A percentile compares a stretch with the other conserved stretches of the same genome.
Conservation (phyloP, 148 eudicot genomes). For the Rhododendron kiyosumense region DNA sequence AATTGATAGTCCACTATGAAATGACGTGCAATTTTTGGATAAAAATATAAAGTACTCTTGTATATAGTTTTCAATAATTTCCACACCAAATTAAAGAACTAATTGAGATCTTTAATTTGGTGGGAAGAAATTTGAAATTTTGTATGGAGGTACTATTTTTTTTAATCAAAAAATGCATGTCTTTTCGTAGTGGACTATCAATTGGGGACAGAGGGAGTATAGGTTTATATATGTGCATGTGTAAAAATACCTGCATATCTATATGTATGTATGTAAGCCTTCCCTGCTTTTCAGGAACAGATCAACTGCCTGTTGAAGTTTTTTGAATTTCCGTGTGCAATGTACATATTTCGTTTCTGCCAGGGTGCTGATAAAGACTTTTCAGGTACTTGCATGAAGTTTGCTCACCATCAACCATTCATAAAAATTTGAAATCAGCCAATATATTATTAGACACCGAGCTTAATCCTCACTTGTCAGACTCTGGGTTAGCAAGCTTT, state of each 20-base stretch:
- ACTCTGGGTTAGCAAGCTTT: slow-evolving; percentile 75
- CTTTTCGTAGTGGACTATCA: not conserved
- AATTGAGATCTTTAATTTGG: too few species aligned
- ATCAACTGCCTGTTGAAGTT: slow-evolving; percentile 3
- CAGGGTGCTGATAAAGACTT: not conserved
- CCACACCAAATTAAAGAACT: too few species aligned
- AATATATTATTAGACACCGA: slow-evolving; percentile 86
- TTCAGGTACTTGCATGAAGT: slow-evolving; percentile 95
- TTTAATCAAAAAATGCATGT: not conserved
- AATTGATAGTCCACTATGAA: too few species aligned
- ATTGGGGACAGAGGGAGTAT: not conserved
- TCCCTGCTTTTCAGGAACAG: not conserved
- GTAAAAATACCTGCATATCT: not conserved
- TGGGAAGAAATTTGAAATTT: too few species aligned
- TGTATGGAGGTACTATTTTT: not conserved
- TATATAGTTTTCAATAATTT: too few species aligned
- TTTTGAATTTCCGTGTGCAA: not conserved
- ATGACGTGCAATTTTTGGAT: too few species aligned
- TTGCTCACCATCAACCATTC: slow-evolving; percentile 88
- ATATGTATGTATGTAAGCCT: not conserved
- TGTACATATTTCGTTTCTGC: not conserved
- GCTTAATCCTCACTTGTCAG: slow-evolving; percentile 91
- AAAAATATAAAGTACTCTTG: too few species aligned
- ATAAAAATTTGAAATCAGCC: slow-evolving; percentile 87
- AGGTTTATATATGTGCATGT: not conserved